phyloP scores from a whole-genome alignment of 2,329 filamentous ascomycete genomes.

The Microcyclosporella mali region DNA sequence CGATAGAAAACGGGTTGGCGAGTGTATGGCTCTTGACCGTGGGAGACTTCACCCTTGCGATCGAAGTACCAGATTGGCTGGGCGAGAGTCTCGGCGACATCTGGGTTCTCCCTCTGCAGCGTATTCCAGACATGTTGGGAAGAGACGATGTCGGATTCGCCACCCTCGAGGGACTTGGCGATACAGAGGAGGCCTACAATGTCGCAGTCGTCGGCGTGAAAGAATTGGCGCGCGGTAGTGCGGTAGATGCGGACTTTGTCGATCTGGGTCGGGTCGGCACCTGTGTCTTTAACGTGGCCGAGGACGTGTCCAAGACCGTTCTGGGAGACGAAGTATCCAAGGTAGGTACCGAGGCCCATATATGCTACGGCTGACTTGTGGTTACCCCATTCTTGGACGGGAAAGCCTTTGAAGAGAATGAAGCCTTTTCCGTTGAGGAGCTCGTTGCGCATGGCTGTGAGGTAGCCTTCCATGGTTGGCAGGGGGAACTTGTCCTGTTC shows the following conservation, averaged over 20 bases:
- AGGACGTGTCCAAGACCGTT: conserved; percentile 80
- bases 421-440: conserved; percentile 83
- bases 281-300: conserved; percentile 83
- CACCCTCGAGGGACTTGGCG: conserved; percentile 69
- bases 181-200: conserved; percentile 79
- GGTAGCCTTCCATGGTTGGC: conserved; percentile 49
- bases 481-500: conserved; percentile 54
- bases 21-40: conserved; percentile 56
- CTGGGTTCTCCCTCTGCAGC: conserved; percentile 66
- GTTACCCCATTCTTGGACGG: conserved; percentile 67
- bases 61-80: conserved; percentile 87
- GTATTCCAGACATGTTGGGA: conserved; percentile 77
- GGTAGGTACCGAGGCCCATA: conserved; percentile 73
- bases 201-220: conserved; percentile 77
- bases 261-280: conserved; percentile 72
- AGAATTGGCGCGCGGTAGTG: conserved; percentile 74
- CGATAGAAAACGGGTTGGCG: conserved; percentile 59
- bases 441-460: conserved; percentile 55
- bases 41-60: conserved; percentile 74
- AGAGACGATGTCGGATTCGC: conserved; percentile 75
- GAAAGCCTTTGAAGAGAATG: conserved; percentile 81
- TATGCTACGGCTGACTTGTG: conserved; percentile 79
- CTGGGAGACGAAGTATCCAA: conserved; percentile 83
- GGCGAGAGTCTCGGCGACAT: conserved; percentile 68
- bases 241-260: conserved; percentile 86